Base-by-base conservation (phyloP, 352 stramenopile species). In the Globisporangium parvum region DNA sequence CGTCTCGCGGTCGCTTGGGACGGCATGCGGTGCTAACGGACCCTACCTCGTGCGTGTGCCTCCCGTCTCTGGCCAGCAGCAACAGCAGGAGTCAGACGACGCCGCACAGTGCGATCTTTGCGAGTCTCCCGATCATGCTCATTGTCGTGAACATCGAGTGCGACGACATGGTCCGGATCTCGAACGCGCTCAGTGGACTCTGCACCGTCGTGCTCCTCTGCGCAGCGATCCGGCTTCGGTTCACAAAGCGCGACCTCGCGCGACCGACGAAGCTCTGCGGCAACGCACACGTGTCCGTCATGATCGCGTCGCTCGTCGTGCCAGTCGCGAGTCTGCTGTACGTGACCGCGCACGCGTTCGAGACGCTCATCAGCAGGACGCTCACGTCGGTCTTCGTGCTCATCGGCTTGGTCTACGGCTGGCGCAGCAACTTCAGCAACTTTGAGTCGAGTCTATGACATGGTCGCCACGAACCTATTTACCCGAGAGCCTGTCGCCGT, bases 101-200 rank as follows among this genome's bases (percentile, higher is more conserved):
- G 10, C 41, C 66, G 12, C 49, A 81, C 53, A 67, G 73, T 17
- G 76, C 77, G 0, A 75, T 85, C 33, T 81, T 77, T 61, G 72
- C 68, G 59, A 83, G 70, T 47, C 60, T 87, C 45, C 73, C 74
- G 2, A 71, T 85, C 47, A 78, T 83, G 48, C 67, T 87, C 20
- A 72, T 85, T 3, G 63, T 87, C 41, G 63, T 81, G 21, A 83
- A 77, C 51, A 63, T 79, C 24, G 69, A 79, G 50, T 71, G 65
- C 26, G 57, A 73, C 39, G 72, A 80, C 41, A 75, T 87, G 72
- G 54, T 83, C 6, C 55, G 67, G n/a, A 71, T 87, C 49, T 65
- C 71, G 12, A 87, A 85, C 57, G 68, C 72, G 6, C 61, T 85
- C 28, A 62, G 63, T 18, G 72, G 68, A 5, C 55, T 87, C 45